Evolutionary conservation across 495 filamentous ascomycete species (phyloP), one percentile per base, ranked within the genome.

Genomic region (Penicillium salamii): DNA sequence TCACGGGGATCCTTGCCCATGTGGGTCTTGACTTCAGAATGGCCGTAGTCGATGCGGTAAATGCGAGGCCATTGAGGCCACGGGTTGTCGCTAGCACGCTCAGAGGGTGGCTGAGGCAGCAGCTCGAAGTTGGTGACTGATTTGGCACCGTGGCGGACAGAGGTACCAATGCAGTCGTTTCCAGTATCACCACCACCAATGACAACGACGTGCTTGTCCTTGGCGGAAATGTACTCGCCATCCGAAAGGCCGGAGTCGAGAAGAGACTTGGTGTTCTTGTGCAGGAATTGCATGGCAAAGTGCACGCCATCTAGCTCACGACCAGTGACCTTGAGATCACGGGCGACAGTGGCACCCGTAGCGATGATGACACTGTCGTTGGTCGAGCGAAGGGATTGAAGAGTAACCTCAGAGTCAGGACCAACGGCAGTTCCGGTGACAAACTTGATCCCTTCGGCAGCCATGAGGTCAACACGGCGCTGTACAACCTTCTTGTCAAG

Each of bases 41-140:
- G 93, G 40, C 93, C 93, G 59, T 99, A 99, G 68, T 99, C 93
- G 37, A 97, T 85, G 62, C 93, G 90, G 79, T 97, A 97, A 70
- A 99, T 93, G 61, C 92, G 89, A 18, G 93, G 93, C 93, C 93
- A 99, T 72, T 97, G 95, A 1, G 93, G 93, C 93, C 93, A 99
- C 41, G 93, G 93, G 78, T 99, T 99, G 72, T 97, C 93, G 52
- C 87, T 83, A 50, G 90, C 91, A 67, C 93, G 91, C 79, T 96
- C 88, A 56, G 88, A 83, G 8, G 91, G 92, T 57, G 95, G 93
- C 67, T 97, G 90, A 20, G 93, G 93, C 33, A 99, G 83, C 20
- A 99, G 78, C 76, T 99, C 93, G 59, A 99, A 97, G 81, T 99
- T 99, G 68, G 86, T 86, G 49, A 99, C 90, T 2, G 88, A 95